Percentiles rank a stretch among this genome's conserved stretches.
phyloP scores from a whole-genome alignment of 768 basidiomycete genomes.

The Boletus subparvulus region DNA sequence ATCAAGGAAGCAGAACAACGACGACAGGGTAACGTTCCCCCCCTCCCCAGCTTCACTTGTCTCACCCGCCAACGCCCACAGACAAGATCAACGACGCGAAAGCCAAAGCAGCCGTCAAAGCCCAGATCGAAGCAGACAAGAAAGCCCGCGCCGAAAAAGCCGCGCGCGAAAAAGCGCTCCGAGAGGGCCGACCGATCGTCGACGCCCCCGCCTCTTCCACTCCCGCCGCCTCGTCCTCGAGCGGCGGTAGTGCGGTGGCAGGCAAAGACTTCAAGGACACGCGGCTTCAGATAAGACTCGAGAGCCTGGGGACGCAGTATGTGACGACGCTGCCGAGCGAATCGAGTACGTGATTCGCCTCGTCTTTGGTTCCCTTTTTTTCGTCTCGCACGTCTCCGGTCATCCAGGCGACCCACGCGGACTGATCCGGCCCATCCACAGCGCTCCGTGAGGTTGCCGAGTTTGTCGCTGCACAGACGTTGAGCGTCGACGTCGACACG shows the following conservation, averaged over 20 bases:
- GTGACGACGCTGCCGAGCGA: slow-evolving; percentile 81
- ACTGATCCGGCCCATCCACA: slow-evolving; percentile 27
- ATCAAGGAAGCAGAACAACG: slow-evolving; percentile 81
- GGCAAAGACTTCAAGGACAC: slow-evolving; percentile 86
- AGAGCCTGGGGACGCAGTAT: slow-evolving; percentile 73
- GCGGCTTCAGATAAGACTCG: slow-evolving; percentile 84
- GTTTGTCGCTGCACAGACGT: slow-evolving; percentile 73
- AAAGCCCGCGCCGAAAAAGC: slow-evolving; percentile 82
- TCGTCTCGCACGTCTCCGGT: no score
- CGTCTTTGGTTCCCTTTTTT: no score
- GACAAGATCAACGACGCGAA: slow-evolving; percentile 90
- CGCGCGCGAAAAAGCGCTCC: slow-evolving; percentile 86
- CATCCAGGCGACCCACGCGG: no score
- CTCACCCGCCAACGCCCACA: slow-evolving; percentile 27
- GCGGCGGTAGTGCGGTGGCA: slow-evolving; percentile 39
- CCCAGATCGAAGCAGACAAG: slow-evolving; percentile 95
- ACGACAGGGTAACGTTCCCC: slow-evolving; percentile 56
- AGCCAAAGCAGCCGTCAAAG: slow-evolving; percentile 84
- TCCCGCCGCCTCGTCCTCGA: slow-evolving; percentile 32
- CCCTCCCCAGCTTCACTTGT: no score
- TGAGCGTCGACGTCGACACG: slow-evolving; percentile 71
- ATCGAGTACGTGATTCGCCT: slow-evolving; percentile 51
- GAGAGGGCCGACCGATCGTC: slow-evolving; percentile 65
- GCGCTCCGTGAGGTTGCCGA: slow-evolving; percentile 86
- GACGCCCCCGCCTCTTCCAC: slow-evolving; percentile 32